phyloP scores from a whole-genome alignment of 2,329 filamentous ascomycete species.

The Fragosphaeria purpurea region DNA sequence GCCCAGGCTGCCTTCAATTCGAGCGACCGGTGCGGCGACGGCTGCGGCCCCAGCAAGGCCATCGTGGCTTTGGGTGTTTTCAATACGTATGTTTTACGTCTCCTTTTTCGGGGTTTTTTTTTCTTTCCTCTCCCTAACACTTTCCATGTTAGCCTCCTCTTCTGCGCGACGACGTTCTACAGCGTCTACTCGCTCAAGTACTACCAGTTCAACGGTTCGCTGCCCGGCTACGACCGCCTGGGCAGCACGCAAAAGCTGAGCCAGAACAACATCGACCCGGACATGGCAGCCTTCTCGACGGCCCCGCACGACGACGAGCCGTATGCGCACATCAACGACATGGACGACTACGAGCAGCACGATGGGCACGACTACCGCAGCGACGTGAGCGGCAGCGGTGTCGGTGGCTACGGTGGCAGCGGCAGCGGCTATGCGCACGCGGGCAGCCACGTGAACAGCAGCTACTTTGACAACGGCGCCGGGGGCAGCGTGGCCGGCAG shows the following conservation, averaged over 20 bases:
- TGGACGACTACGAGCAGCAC: constrained; percentile 39
- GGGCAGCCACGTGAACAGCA: constrained; percentile 33
- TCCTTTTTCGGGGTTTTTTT: neutral
- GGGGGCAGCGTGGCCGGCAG: neutral
- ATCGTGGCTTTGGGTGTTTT: constrained; percentile 55
- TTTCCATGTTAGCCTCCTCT: constrained; percentile 39
- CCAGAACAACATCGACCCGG: constrained; percentile 50
- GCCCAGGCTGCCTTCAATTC: constrained; percentile 56
- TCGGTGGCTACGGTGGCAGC: constrained; percentile 7
- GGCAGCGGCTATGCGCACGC: constrained; percentile 4
- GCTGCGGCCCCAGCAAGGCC: constrained; percentile 51
- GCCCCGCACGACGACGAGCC: constrained; percentile 57
- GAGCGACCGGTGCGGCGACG: constrained; percentile 41
- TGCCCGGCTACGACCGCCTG: constrained; percentile 50
- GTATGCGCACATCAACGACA: constrained; percentile 48
- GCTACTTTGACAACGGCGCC: neutral
- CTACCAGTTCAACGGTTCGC: constrained; percentile 50
- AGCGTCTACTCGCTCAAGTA: constrained; percentile 52
- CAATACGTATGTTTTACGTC: constrained; percentile 40
- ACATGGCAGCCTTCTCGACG: constrained; percentile 60
- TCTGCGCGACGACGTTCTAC: constrained; percentile 40
- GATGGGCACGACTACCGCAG: constrained; percentile 20
- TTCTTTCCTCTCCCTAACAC: neutral
- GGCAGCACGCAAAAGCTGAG: constrained; percentile 17
- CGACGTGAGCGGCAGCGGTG: constrained; percentile 6